These are phyloP conservation scores for Plantago ovata DNA, from an alignment of 257 asterid species.

Conservation along the genomic window DNA sequence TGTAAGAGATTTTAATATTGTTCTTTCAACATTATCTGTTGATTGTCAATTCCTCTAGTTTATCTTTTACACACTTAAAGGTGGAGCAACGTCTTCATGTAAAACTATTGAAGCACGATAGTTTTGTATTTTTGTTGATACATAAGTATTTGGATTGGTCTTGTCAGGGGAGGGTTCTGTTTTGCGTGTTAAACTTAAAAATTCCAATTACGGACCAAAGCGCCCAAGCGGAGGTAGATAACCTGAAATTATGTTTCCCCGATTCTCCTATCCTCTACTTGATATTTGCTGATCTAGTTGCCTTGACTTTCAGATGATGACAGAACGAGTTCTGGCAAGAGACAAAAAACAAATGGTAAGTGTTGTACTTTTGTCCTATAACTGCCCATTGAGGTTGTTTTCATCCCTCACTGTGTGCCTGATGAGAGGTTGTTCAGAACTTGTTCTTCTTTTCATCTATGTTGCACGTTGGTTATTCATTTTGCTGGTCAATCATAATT, in stretches of 20 bases:
- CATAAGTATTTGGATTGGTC: conserved; percentile 4
- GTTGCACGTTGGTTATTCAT: no score
- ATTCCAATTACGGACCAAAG: conserved; percentile 93
- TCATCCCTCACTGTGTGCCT: background rate
- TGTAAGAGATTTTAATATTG: conserved; percentile 61
- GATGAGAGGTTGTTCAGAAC: background rate
- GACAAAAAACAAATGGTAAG: conserved; percentile 76
- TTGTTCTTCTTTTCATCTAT: conserved; percentile 13
- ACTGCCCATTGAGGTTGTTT: background rate
- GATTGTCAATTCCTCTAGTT: background rate
- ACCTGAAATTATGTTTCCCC: background rate
- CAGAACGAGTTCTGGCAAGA: conserved; percentile 68
- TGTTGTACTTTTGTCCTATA: conserved; percentile 16
- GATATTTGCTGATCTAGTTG: conserved; percentile 17
- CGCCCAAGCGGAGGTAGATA: conserved; percentile 71
- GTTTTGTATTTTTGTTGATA: no score
- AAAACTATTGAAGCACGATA: no score
- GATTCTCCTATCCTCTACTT: background rate
- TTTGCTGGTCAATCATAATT: conserved; percentile 18
- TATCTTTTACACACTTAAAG: no score
- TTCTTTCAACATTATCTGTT: background rate
- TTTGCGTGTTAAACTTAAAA: conserved; percentile 82
- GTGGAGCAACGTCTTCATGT: no score
- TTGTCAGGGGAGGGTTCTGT: conserved; percentile 80
- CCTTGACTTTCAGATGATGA: conserved; percentile 68